Base-by-base conservation (phyloP, 164 flowering plant species). In the Amborella trichopoda region DNA sequence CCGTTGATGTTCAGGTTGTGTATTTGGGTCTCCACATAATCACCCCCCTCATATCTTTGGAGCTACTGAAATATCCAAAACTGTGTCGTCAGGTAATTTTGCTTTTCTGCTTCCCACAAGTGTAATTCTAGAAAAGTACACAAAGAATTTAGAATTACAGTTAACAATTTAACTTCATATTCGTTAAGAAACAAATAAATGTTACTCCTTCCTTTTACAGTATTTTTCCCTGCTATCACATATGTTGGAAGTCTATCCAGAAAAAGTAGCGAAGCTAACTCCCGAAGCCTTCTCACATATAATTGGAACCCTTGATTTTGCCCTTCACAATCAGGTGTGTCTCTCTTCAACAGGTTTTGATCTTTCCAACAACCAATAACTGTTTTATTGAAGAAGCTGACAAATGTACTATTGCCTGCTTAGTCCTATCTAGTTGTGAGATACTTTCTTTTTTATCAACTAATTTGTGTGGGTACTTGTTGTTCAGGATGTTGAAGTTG, bases 211-310 rank as follows among this genome's bases (percentile, higher is more conserved):
- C 28, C 16, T 9, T 64, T 26, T 64, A 55, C 83, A 91, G 99
- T 87, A 81, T 62, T 91, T 91, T 60, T 57, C 77, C 0, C 60
- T 87, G 61, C 56, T 91, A 28, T 82, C 95, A 27, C 96, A 91
- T 63, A 51, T 91, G 73, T 48, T 91, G 72, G 99, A 87, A 70
- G 93, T 87, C 28, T 84, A 91, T 65, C 99, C 96, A 51, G 96
- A 91, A 66, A 87, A 84, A 74, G 67, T 80, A 44, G 73, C 71
- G 13, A 75, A 80, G 46, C 63, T 91, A 48, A 81, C 65, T 34
- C 47, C 41, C 44, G 83, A 84, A 63, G 80, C 83, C 40, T 75
- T 91, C 51, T 53, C 56, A 47, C 85, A 78, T 66, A 57, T 80
- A 9, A 58, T 78, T 63, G 82, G 74, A 32, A 76, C 83, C 36